A percentile compares a stretch with the other conserved stretches of the same genome.
Evolutionary conservation across 768 basidiomycete species (phyloP).

Genomic region (Macrocybe gigantea): DNA sequence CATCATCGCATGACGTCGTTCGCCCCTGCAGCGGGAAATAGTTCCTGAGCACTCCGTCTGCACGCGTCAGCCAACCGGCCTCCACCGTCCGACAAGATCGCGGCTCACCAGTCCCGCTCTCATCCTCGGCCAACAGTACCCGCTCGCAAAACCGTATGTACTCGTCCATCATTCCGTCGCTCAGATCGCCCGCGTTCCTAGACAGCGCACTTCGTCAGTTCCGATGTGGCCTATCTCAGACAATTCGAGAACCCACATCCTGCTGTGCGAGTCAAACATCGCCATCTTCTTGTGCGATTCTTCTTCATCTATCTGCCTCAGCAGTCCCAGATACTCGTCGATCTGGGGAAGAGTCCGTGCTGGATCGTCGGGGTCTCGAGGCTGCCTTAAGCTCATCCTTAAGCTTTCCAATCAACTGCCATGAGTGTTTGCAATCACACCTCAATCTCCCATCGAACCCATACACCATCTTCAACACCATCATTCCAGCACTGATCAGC

Average conservation of each 20-base stretch:
- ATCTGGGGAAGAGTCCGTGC: slow-evolving; percentile 51
- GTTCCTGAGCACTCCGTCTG: slow-evolving; percentile 23
- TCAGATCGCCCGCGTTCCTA: slow-evolving; percentile 52
- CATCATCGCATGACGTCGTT: slow-evolving; percentile 1
- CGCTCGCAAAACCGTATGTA: slow-evolving; percentile 64
- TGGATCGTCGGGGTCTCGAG: slow-evolving; percentile 44
- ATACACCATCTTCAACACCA: slow-evolving; percentile 81
- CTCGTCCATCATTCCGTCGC: slow-evolving; percentile 47
- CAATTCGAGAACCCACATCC: slow-evolving; percentile 34
- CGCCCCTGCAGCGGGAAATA: slow-evolving; percentile 33
- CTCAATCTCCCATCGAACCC: slow-evolving; percentile 69
- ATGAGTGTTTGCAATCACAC: slow-evolving; percentile 26
- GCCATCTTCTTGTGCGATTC: slow-evolving; percentile 20
- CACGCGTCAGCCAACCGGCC: slow-evolving; percentile 8
- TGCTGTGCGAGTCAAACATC: slow-evolving; percentile 36
- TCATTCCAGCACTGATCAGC: slow-evolving; percentile 51
- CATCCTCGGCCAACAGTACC: slow-evolving; percentile 34
- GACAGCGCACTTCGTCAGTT: background rate
- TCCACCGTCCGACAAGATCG: slow-evolving; percentile 1
- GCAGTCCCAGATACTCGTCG: slow-evolving; percentile 43
- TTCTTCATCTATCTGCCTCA: slow-evolving; percentile 28
- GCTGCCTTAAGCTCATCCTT: slow-evolving; percentile 27
- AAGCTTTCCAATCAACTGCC: slow-evolving; percentile 2
- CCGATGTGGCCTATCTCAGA: slow-evolving; percentile 2
- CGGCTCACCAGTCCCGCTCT: slow-evolving; percentile 15